Base-by-base conservation (phyloP, 139 green algal species). In the Edaphochlamys debaryana region DNA sequence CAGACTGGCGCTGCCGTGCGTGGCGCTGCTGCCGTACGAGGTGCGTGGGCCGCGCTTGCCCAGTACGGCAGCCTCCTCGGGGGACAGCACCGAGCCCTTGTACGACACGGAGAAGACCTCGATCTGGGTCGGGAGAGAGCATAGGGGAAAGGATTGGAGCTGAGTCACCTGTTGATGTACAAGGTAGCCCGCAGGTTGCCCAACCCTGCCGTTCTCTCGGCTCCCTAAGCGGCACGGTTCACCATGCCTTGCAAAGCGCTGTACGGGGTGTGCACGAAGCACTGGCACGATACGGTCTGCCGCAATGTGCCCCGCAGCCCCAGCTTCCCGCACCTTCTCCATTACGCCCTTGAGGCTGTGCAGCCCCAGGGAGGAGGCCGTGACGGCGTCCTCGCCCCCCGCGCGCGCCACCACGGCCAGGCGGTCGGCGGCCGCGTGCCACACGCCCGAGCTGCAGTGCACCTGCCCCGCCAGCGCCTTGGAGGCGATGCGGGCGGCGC, bases 81-180 rank as follows among this genome's bases (percentile, higher is more conserved):
- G 30, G 25, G 70, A 36, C 48, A 78, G 45, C 23, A 32, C 48
- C n/a, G 70, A 41, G 37, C 50, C 70, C 70, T 78, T 78, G 45
- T 78, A 78, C 70, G 70, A 78, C 48, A 78, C 70, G 1, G 70
- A 78, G 48, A 78, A 40, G 45, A 78, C 45, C 45, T 78, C 70
- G 48, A 78, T 78, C 70, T 78, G 62, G 3, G 37, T 32, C 58
- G 58, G 58, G 25, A 66, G 7, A 7, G 58, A 32, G 58, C 58
- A 22, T 7, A 30, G 58, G 17, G n/a, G 58, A 6, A 32, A 68
- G n/a, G n/a, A n/a, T n/a, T n/a, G n/a, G n/a, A n/a, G n/a, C n/a
- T n/a, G n/a, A n/a, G n/a, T n/a, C n/a, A n/a, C n/a, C n/a, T n/a
- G n/a, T n/a, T n/a, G n/a, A n/a, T n/a, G n/a, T n/a, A n/a, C n/a